A percentile compares a stretch with the other conserved stretches of the same genome.
phyloP scores from a whole-genome alignment of 768 basidiomycete genomes.

The Tricholoma hemisulphureum region DNA sequence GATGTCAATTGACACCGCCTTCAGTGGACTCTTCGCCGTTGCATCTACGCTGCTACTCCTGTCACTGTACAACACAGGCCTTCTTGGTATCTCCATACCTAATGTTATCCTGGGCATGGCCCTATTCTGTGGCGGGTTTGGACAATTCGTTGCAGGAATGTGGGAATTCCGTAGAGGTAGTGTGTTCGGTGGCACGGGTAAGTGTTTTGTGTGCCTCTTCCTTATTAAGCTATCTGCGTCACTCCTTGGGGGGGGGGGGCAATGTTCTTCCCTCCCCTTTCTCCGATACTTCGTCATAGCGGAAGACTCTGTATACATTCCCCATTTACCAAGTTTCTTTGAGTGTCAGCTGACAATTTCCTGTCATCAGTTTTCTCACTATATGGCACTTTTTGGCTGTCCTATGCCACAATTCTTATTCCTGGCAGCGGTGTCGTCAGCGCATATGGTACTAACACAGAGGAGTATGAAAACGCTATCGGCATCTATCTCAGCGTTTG shows the following conservation, averaged over 20 bases:
- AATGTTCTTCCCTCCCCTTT: too few species aligned
- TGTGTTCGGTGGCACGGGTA: constrained; percentile 65
- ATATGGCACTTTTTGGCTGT: constrained; percentile 91
- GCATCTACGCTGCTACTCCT: constrained; percentile 62
- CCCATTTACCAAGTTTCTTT: too few species aligned
- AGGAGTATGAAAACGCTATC: constrained; percentile 51
- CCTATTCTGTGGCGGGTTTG: constrained; percentile 70
- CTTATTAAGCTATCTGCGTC: neutral
- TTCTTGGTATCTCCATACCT: constrained; percentile 46
- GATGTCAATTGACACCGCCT: neutral
- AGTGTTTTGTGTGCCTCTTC: neutral
- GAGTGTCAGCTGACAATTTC: constrained; percentile 8
- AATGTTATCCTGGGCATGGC: constrained; percentile 79
- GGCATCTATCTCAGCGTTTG: constrained; percentile 76
- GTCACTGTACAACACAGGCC: constrained; percentile 62
- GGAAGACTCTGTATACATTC: too few species aligned
- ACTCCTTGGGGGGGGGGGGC: too few species aligned
- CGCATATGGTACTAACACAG: constrained; percentile 41
- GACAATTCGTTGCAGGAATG: constrained; percentile 79
- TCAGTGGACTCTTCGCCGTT: constrained; percentile 37
- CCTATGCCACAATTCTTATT: constrained; percentile 70
- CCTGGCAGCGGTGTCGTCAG: constrained; percentile 62
- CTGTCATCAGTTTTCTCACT: constrained; percentile 63
- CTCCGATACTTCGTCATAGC: too few species aligned
- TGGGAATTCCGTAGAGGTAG: constrained; percentile 69